Evolutionary conservation across 495 filamentous ascomycete species (phyloP), one percentile per base, ranked within the genome.

Genomic region (Collariella sp.): DNA sequence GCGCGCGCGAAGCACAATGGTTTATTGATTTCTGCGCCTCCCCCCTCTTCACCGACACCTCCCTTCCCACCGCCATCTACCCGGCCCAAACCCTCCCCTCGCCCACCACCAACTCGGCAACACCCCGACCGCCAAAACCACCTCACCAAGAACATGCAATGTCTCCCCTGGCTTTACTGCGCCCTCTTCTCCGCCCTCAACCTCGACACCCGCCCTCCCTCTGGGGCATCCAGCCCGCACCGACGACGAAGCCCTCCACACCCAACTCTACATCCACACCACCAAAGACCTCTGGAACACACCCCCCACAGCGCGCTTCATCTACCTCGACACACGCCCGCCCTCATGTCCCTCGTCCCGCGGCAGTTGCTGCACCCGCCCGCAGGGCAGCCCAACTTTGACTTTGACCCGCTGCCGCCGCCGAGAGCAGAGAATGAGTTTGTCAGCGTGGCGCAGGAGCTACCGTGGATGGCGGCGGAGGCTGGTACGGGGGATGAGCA

Each of bases 211-310:
- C n/a, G 7, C 89, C 93, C 0, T 73, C 81, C 0, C 81, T 96
- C 33, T 97, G 91, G 91, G 91, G 87, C 38, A 76, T 81, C 46
- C 75, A 79, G 62, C 81, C 90, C 79, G 78, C 3, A 80, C 81
- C 6, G 71, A 79, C 12, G 75, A 79, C n/a, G 86, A 95, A 52
- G 79, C 80, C 46, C 75, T 97, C 11, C 73, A 90, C 50, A 81
- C 83, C 2, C 82, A 87, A 57, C 76, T 96, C 0, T 97, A 96
- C 66, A 79, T 90, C 35, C 71, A 81, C 20, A 81, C 84, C 29
- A 80, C 87, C 3, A 93, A 91, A 62, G 88, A 95, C 62, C 75
- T 96, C 15, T 99, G 94, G 94, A 89, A 88, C 55, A 89, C 85
- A 1, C 79, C 90, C 3, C 76, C 83, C 46, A 79, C 89, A 50